phyloP scores from a whole-genome alignment of 129 eudicot genomes.

The Apium graveolens region DNA sequence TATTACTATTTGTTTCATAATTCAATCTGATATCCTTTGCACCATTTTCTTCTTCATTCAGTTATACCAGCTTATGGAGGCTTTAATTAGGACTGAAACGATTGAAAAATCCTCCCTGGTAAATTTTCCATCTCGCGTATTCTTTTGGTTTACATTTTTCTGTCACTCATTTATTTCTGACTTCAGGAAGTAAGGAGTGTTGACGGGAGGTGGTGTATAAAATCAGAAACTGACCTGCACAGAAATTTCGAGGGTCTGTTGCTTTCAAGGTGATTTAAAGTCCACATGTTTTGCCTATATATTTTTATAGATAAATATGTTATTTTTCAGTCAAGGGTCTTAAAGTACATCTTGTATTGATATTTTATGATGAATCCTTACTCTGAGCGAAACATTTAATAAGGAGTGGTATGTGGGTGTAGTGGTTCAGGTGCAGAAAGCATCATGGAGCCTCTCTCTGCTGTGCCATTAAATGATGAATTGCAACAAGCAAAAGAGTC shows the following conservation, averaged over 20 bases:
- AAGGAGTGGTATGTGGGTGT: conserved; percentile 36
- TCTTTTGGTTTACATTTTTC: conserved; percentile 12
- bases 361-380: background rate
- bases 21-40: conserved; percentile 2
- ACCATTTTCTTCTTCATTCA: conserved; percentile 27
- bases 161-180: conserved; percentile 18
- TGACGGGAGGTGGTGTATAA: conserved; percentile 94
- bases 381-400: background rate
- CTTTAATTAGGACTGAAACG: conserved; percentile 47
- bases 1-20: background rate
- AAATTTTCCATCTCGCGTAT: conserved; percentile 15
- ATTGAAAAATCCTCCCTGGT: conserved; percentile 55
- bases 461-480: conserved; percentile 91
- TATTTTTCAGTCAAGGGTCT: background rate
- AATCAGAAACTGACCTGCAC: conserved; percentile 44
- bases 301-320: background rate
- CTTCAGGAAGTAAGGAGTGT: conserved; percentile 67
- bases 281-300: conserved; percentile 6
- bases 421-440: conserved; percentile 86
- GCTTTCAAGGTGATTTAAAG: conserved; percentile 66
- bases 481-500: conserved; percentile 74
- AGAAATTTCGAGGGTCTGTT: conserved; percentile 67
- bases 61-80: conserved; percentile 73
- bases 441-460: conserved; percentile 77
- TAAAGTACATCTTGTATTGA: background rate